Conservation (phyloP, 2,329 filamentous ascomycete genomes). For the Aspergillus candidus region DNA sequence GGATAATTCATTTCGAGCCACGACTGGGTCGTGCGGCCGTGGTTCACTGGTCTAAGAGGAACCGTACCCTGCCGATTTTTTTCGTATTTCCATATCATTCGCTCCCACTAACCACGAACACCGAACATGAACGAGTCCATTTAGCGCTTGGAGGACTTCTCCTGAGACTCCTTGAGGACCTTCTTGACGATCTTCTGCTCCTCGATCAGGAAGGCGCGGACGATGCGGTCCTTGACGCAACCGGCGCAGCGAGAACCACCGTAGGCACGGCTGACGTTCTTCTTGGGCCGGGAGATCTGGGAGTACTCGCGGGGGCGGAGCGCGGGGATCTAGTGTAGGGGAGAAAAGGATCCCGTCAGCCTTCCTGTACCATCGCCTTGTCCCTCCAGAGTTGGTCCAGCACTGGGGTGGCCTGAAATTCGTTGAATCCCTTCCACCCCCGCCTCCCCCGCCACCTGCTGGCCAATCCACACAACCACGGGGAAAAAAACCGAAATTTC, state of each 20-base stretch:
- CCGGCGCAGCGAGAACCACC: constrained; percentile 97
- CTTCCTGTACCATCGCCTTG: constrained; percentile 4
- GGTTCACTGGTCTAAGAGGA: constrained; percentile 30
- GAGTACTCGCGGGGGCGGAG: constrained; percentile 98
- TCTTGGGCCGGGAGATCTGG: constrained; percentile 95
- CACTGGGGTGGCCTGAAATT: constrained; percentile 1
- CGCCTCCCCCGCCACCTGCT: neutral
- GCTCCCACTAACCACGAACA: constrained; percentile 31
- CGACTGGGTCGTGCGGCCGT: constrained; percentile 28
- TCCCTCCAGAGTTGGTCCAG: neutral
- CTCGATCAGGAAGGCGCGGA: constrained; percentile 98
- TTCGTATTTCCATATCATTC: constrained; percentile 27
- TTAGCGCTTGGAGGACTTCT: constrained; percentile 51
- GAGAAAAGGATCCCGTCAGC: constrained; percentile 9
- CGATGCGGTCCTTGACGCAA: constrained; percentile 97
- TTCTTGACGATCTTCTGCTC: constrained; percentile 99
- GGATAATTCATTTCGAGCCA: constrained; percentile 31
- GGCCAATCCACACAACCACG: no score
- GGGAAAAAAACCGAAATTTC: constrained; percentile 9
- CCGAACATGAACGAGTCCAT: constrained; percentile 28
- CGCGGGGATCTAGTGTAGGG: constrained; percentile 66
- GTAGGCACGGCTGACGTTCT: constrained; percentile 98
- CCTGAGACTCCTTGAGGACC: constrained; percentile 96
- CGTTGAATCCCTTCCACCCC: constrained; percentile 13
- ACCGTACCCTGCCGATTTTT: constrained; percentile 30